phyloP scores from a whole-genome alignment of 2,329 filamentous ascomycete species.

The Ilyonectria sp. region DNA sequence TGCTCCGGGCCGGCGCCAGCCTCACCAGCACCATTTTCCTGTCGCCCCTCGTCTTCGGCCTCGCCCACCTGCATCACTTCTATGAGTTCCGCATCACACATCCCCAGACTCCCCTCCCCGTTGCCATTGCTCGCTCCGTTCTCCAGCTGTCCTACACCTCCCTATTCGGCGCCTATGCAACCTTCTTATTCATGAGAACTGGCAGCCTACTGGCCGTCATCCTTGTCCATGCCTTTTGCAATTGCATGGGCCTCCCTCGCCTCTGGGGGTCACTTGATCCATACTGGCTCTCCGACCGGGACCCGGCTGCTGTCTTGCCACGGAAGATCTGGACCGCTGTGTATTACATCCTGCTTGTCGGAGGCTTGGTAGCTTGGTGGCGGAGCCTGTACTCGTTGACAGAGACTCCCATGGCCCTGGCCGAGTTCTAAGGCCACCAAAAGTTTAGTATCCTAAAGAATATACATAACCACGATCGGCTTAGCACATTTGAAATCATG shows the following conservation, averaged over 20 bases:
- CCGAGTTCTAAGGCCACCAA: slow-evolving; percentile 45
- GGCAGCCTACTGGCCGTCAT: slow-evolving; percentile 85
- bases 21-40: slow-evolving; percentile 78
- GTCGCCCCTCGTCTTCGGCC: slow-evolving; percentile 90
- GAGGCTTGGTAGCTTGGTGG: slow-evolving; percentile 81
- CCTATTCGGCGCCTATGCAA: slow-evolving; percentile 93
- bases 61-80: slow-evolving; percentile 95
- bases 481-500: not conserved
- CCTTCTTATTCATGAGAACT: slow-evolving; percentile 89
- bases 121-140: slow-evolving; percentile 78
- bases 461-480: not conserved
- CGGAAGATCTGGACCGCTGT: slow-evolving; percentile 75
- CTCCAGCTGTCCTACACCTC: slow-evolving; percentile 94
- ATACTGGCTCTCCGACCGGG: slow-evolving; percentile 53
- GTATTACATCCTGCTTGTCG: slow-evolving; percentile 85
- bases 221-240: slow-evolving; percentile 89
- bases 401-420: slow-evolving; percentile 57
- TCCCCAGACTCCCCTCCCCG: slow-evolving; percentile 75
- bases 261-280: slow-evolving; percentile 84
- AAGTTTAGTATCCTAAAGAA: not conserved
- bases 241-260: slow-evolving; percentile 89
- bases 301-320: slow-evolving; percentile 41
- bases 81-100: slow-evolving; percentile 92
- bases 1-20: slow-evolving; percentile 78
- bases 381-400: slow-evolving; percentile 80